A percentile compares a stretch with the other conserved stretches of the same genome.
phyloP scores from a whole-genome alignment of 2,329 filamentous ascomycete genomes.

The Aspergillus calidoustus region DNA sequence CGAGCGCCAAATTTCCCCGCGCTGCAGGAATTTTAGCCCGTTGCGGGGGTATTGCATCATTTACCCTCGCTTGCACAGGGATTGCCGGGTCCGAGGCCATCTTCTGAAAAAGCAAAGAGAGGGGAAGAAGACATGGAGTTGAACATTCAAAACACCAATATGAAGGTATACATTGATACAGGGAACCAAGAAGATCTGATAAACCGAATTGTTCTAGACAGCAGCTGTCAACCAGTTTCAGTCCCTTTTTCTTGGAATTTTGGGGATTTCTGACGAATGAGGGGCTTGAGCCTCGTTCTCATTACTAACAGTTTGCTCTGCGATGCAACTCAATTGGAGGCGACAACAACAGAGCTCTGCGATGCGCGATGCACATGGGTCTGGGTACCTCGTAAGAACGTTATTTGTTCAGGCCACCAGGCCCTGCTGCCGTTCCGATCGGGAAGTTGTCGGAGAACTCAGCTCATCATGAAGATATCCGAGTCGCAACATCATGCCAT shows the following conservation, averaged over 20 bases:
- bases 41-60: constrained; percentile 34
- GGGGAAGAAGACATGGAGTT: not conserved
- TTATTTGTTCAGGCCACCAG: constrained; percentile 4
- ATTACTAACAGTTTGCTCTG: constrained; percentile 41
- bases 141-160: not conserved
- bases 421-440: constrained; percentile 5
- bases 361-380: constrained; percentile 6
- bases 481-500: not conserved
- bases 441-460: constrained; percentile 2
- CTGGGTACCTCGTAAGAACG: constrained; percentile 1
- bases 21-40: constrained; percentile 29
- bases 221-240: constrained; percentile 18
- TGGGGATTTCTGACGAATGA: constrained; percentile 30
- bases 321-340: constrained; percentile 23
- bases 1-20: constrained; percentile 30
- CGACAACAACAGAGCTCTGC: not conserved
- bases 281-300: constrained; percentile 23
- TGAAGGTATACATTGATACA: constrained; percentile 7
- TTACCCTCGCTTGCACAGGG: constrained; percentile 10
- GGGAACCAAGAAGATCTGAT: not conserved
- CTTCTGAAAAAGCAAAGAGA: constrained; percentile 10
- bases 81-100: constrained; percentile 1
- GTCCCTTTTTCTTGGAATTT: constrained; percentile 6
- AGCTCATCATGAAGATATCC: not conserved
- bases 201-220: constrained; percentile 25